These are phyloP conservation scores for Malassezia psittaci DNA, from an alignment of 1,284 basidiomycete genomes.

Conservation along the genomic window DNA sequence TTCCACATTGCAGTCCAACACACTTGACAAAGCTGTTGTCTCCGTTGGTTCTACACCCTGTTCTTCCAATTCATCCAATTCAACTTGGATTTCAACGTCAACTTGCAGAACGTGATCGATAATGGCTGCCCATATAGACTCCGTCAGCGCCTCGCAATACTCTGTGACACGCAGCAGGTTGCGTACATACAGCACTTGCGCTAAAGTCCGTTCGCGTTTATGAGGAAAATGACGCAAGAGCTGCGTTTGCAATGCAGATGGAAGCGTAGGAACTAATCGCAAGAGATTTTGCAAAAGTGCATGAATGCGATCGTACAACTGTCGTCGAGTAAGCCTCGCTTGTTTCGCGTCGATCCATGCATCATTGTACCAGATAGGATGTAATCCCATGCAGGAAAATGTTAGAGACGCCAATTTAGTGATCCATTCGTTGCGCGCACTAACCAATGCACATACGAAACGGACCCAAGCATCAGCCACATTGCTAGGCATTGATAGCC, in stretches of 20 bases:
- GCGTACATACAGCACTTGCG: slow-evolving; percentile 81
- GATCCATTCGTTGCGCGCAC: slow-evolving; percentile 85
- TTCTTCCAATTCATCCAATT: slow-evolving; percentile 76
- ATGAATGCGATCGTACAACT: slow-evolving; percentile 79
- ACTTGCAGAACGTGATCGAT: slow-evolving; percentile 87
- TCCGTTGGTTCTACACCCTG: slow-evolving; percentile 28
- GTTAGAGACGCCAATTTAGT: slow-evolving; percentile 56
- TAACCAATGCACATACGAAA: slow-evolving; percentile 83
- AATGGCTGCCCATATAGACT: slow-evolving; percentile 71
- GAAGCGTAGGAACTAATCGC: slow-evolving; percentile 59
- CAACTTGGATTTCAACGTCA: slow-evolving; percentile 94
- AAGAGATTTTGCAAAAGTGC: slow-evolving; percentile 72
- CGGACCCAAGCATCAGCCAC: slow-evolving; percentile 52
- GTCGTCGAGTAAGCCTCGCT: slow-evolving; percentile 56
- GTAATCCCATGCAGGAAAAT: slow-evolving; percentile 11
- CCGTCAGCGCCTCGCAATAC: slow-evolving; percentile 80
- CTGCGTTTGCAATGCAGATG: slow-evolving; percentile 60
- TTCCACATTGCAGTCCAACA: slow-evolving; percentile 52
- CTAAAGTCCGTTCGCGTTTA: slow-evolving; percentile 70
- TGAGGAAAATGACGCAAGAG: slow-evolving; percentile 79
- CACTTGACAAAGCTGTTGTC: slow-evolving; percentile 30
- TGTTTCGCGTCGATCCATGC: slow-evolving; percentile 7
- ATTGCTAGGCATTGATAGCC: slow-evolving; percentile 70
- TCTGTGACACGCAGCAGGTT: slow-evolving; percentile 74
- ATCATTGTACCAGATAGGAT: slow-evolving; percentile 19